These are phyloP conservation scores for Babesia ovata DNA, from an alignment of 169 alveolate genomes.

Conservation along the genomic window DNA sequence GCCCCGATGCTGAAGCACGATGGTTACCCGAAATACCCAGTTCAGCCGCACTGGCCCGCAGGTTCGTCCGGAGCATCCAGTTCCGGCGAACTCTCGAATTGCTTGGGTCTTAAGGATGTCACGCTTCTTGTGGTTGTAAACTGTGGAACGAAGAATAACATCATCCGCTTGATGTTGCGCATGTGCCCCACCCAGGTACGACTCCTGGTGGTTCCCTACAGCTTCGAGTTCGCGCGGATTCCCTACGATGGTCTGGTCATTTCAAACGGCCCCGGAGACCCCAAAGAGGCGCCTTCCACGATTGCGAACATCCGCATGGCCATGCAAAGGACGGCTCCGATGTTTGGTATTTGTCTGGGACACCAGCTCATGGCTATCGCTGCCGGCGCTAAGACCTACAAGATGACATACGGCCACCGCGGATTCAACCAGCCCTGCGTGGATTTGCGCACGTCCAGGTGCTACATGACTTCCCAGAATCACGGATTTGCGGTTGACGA, in stretches of 20 bases:
- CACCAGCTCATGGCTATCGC: constrained; percentile 86
- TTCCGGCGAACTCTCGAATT: not conserved
- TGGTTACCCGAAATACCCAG: constrained; percentile 11
- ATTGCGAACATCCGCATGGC: constrained; percentile 69
- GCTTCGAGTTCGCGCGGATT: constrained; percentile 73
- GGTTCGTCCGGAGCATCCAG: not conserved
- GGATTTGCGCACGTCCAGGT: constrained; percentile 81
- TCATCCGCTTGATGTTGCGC: constrained; percentile 71
- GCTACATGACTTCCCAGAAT: constrained; percentile 87
- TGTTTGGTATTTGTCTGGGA: constrained; percentile 87
- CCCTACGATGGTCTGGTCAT: constrained; percentile 85
- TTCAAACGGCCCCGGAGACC: constrained; percentile 89
- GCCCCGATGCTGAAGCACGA: constrained; percentile 2
- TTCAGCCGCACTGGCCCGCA: not conserved
- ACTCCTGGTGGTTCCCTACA: constrained; percentile 76
- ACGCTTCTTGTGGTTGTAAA: constrained; percentile 81
- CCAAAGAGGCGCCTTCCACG: constrained; percentile 69
- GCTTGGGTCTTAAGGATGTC: constrained; percentile 23
- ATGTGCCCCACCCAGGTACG: constrained; percentile 51
- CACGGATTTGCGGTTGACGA: constrained; percentile 80
- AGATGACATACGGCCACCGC: constrained; percentile 84
- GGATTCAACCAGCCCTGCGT: constrained; percentile 89
- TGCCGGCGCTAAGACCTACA: constrained; percentile 83
- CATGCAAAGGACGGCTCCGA: constrained; percentile 73
- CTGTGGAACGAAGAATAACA: constrained; percentile 86